phyloP scores from a whole-genome alignment of 1,284 basidiomycete species.

The Tausonia pullulans region DNA sequence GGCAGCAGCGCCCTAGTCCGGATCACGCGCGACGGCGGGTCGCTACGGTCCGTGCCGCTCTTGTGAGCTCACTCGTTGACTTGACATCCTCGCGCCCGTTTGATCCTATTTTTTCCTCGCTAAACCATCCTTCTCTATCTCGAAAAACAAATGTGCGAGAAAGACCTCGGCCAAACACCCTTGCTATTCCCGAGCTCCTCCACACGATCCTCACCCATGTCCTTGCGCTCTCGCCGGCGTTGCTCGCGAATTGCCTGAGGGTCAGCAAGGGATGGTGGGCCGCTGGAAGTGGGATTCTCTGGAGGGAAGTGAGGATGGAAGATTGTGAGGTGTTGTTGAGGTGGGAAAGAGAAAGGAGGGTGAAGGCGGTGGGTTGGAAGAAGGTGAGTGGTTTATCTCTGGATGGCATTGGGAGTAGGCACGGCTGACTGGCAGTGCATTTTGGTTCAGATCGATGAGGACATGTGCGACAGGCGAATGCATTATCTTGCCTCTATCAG shows the following conservation, averaged over 20 bases:
- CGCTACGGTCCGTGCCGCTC: no score
- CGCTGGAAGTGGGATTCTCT: not conserved
- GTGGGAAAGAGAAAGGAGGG: not conserved
- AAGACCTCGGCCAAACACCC: no score
- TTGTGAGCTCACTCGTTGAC: no score
- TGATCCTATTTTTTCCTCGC: no score
- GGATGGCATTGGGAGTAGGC: not conserved
- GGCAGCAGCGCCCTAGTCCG: no score
- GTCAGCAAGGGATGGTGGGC: constrained; percentile 1
- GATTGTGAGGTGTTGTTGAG: constrained; percentile 3
- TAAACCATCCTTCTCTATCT: no score
- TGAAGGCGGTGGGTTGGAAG: not conserved
- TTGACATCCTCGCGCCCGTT: no score
- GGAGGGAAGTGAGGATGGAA: constrained; percentile 7
- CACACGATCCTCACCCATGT: not conserved
- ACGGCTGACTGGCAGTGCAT: not conserved
- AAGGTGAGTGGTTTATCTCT: not conserved
- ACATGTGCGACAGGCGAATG: not conserved
- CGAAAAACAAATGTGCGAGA: no score
- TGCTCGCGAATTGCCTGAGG: not conserved
- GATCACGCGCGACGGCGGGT: no score
- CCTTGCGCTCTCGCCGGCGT: not conserved
- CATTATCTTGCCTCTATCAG: not conserved
- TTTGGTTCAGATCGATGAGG: not conserved
- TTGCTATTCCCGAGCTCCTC: constrained; percentile 11